A percentile compares a stretch with the other conserved stretches of the same genome.
Conservation (phyloP, 2,329 filamentous ascomycete genomes). For the Emmonsiellopsis sp. region DNA sequence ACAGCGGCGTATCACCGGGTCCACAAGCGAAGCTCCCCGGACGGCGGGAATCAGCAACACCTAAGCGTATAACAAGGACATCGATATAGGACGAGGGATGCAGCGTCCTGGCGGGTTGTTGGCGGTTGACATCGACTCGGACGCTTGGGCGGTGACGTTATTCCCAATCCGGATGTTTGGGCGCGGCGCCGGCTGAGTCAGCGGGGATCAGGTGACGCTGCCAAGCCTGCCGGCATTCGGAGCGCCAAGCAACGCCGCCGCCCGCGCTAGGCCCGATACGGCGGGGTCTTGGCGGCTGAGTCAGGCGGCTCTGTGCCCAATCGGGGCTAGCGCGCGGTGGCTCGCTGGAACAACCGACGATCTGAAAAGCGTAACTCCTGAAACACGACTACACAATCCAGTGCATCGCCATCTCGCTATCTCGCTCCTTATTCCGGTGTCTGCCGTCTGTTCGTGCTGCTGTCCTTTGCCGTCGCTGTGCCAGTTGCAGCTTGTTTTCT, state of each 20-base stretch:
- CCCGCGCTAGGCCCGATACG: background rate
- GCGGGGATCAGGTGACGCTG: background rate
- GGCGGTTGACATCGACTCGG: background rate
- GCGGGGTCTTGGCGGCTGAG: background rate
- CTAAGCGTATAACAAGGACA: too few relatives aligned
- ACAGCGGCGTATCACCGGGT: too few relatives aligned
- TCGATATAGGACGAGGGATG: too few relatives aligned
- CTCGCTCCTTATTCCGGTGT: background rate
- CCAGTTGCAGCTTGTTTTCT: background rate
- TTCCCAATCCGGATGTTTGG: background rate
- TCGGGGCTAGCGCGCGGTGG: background rate
- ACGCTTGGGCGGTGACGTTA: background rate
- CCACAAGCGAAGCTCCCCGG: too few relatives aligned
- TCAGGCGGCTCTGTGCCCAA: background rate
- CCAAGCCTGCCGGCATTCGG: background rate
- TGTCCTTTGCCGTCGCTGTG: background rate
- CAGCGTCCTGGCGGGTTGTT: too few relatives aligned
- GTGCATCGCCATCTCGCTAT: background rate
- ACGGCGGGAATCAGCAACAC: too few relatives aligned
- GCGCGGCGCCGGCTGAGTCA: background rate
- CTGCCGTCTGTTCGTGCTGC: background rate
- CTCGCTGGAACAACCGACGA: conserved; percentile 2
- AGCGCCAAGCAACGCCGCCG: background rate
- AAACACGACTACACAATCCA: conserved; percentile 1
- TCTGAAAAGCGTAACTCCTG: conserved; percentile 5